Percentiles rank a stretch among this genome's conserved stretches.
phyloP scores from a whole-genome alignment of 2,329 filamentous ascomycete species.

The Fusarium sp. region DNA sequence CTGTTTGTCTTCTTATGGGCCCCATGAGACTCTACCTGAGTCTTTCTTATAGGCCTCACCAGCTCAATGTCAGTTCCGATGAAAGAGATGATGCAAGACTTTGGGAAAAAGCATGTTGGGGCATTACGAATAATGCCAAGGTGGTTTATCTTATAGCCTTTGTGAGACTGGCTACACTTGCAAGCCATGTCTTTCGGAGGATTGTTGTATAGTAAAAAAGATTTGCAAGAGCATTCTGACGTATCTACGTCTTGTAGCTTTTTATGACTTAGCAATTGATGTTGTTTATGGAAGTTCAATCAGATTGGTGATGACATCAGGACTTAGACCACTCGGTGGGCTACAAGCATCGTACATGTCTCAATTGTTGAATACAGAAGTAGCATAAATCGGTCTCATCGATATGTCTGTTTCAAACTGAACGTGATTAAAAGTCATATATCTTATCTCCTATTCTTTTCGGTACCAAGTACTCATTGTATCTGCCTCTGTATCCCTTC shows the following conservation, averaged over 20 bases:
- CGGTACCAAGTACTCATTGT: constrained; percentile 16
- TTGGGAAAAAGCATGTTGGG: constrained; percentile 14
- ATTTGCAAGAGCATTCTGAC: constrained; percentile 19
- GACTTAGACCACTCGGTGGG: neutral
- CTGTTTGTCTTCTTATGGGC: constrained; percentile 34
- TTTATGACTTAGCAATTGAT: constrained; percentile 37
- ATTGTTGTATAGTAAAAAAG: constrained; percentile 40
- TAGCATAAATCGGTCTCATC: neutral
- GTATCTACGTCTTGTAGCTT: constrained; percentile 26
- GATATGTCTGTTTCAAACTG: neutral
- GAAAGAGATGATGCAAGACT: constrained; percentile 17
- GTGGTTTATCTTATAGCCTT: constrained; percentile 7
- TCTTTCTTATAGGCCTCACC: constrained; percentile 1
- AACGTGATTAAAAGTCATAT: constrained; percentile 15
- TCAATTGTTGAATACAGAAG: neutral
- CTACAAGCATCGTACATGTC: neutral
- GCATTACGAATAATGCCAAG: constrained; percentile 23
- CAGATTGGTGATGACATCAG: neutral
- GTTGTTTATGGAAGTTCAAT: constrained; percentile 14
- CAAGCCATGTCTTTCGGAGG: constrained; percentile 20
- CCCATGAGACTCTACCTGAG: constrained; percentile 6
- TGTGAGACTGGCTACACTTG: constrained; percentile 8
- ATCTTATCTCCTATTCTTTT: constrained; percentile 23
- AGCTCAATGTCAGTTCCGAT: constrained; percentile 3
- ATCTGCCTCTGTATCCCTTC: constrained; percentile 7